Conservation (phyloP, 495 filamentous ascomycete genomes). For the Penicillium cataractarum region DNA sequence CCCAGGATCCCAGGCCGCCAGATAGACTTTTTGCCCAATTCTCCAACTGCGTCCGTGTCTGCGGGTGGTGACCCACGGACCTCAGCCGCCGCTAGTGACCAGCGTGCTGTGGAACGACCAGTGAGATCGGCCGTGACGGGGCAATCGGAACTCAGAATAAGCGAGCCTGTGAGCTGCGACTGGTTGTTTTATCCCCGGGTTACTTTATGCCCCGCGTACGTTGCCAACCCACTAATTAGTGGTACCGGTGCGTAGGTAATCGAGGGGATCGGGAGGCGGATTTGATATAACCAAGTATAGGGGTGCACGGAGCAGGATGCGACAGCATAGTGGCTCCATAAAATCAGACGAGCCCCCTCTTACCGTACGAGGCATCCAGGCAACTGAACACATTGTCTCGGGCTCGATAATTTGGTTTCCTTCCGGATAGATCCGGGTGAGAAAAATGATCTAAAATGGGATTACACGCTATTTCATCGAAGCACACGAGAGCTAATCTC, state of each 20-base stretch:
- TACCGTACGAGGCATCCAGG: background rate
- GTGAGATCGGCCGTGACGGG: background rate
- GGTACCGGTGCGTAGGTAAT: background rate
- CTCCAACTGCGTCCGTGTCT: background rate
- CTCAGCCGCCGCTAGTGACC: constrained; percentile 22
- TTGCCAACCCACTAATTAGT: background rate
- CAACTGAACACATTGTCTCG: background rate
- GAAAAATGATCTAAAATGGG: background rate
- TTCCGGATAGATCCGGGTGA: constrained; percentile 22
- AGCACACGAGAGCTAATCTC: background rate
- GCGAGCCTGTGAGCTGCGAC: constrained; percentile 7
- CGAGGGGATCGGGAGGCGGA: background rate
- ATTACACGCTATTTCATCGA: background rate
- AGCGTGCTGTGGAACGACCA: background rate
- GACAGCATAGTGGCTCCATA: background rate
- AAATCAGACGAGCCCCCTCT: background rate
- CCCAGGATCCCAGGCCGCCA: constrained; percentile 2
- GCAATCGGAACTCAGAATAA: constrained; percentile 3
- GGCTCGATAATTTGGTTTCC: constrained; percentile 7
- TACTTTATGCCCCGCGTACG: background rate
- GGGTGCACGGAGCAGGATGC: background rate
- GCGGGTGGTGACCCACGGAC: constrained; percentile 14
- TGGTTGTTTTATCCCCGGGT: background rate
- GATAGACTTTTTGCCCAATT: constrained; percentile 20
- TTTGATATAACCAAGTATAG: background rate